A percentile compares a stretch with the other conserved stretches of the same genome.
Evolutionary conservation across 2,329 filamentous ascomycete species (phyloP).

Genomic region (Pseudocercospora macadamiae): DNA sequence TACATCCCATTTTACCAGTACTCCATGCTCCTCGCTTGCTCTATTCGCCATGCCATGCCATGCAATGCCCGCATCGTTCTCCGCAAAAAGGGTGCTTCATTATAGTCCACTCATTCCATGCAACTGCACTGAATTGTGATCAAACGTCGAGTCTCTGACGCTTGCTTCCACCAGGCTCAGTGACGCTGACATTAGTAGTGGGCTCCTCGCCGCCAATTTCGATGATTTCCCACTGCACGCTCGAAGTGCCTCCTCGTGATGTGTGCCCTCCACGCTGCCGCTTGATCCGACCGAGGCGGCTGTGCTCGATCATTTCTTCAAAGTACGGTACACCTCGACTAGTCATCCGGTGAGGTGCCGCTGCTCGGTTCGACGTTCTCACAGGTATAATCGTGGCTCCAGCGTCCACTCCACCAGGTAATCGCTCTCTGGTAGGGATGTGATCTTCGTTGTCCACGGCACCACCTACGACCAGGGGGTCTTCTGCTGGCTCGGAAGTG

Average conservation of each 20-base stretch:
- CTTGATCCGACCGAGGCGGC: constrained; percentile 69
- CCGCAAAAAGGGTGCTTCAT: not conserved
- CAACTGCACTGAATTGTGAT: not conserved
- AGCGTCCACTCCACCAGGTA: constrained; percentile 6
- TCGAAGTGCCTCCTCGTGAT: constrained; percentile 65
- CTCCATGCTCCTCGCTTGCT: constrained; percentile 7
- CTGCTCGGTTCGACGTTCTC: constrained; percentile 23
- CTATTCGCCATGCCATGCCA: not conserved
- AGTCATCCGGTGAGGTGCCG: constrained; percentile 28
- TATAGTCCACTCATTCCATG: not conserved
- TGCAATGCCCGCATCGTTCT: not conserved
- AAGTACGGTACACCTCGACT: constrained; percentile 78
- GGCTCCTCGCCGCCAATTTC: constrained; percentile 56
- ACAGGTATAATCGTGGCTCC: constrained; percentile 3
- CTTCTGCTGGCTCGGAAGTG: too few species aligned
- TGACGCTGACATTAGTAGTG: constrained; percentile 5
- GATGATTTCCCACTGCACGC: constrained; percentile 80
- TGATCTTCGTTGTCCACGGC: constrained; percentile 13
- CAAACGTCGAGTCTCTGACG: constrained; percentile 25
- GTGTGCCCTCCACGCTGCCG: constrained; percentile 62
- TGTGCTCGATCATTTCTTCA: constrained; percentile 77
- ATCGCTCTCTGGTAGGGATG: constrained; percentile 15
- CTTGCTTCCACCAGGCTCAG: constrained; percentile 18
- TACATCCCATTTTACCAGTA: not conserved
- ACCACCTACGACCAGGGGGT: constrained; percentile 17